Percentiles rank a stretch among this genome's conserved stretches.
These are phyloP conservation scores for Mycena metata DNA, from an alignment of 768 basidiomycete genomes.

Conservation along the genomic window DNA sequence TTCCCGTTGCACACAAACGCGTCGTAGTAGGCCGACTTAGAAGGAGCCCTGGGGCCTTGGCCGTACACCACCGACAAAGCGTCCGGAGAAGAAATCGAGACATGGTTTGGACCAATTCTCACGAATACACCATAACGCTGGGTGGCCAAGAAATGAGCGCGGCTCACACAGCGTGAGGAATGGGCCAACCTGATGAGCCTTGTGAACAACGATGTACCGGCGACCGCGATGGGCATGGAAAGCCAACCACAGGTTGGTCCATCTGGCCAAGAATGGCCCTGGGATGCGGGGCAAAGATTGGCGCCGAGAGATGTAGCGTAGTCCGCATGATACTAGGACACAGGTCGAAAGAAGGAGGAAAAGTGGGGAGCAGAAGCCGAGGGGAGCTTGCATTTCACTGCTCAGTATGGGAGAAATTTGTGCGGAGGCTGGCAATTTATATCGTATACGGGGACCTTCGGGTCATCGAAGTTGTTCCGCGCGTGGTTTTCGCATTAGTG, in stretches of 20 bases:
- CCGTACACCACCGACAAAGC: slow-evolving; percentile 48
- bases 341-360: no score
- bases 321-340: no score
- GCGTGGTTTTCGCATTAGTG: no score
- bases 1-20: slow-evolving; percentile 46
- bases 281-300: no score
- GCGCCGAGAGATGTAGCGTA: no score
- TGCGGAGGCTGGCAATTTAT: no score
- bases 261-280: slow-evolving; percentile 48
- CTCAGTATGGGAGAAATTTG: no score
- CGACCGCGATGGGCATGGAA: slow-evolving; percentile 47
- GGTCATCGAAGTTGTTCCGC: no score
- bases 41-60: slow-evolving; percentile 47
- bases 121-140: slow-evolving; percentile 49
- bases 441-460: no score
- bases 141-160: neutral
- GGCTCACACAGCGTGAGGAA: neutral
- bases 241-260: slow-evolving; percentile 50
- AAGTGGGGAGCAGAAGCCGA: no score
- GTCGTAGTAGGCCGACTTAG: slow-evolving; percentile 50
- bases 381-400: no score
- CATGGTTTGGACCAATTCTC: slow-evolving; percentile 50
- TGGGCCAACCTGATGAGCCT: slow-evolving; percentile 43
- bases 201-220: slow-evolving; percentile 47
- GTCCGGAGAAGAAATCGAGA: slow-evolving; percentile 47